Evolutionary conservation across 2,329 filamentous ascomycete genomes (phyloP).

Genomic region (Talaromyces sp.): DNA sequence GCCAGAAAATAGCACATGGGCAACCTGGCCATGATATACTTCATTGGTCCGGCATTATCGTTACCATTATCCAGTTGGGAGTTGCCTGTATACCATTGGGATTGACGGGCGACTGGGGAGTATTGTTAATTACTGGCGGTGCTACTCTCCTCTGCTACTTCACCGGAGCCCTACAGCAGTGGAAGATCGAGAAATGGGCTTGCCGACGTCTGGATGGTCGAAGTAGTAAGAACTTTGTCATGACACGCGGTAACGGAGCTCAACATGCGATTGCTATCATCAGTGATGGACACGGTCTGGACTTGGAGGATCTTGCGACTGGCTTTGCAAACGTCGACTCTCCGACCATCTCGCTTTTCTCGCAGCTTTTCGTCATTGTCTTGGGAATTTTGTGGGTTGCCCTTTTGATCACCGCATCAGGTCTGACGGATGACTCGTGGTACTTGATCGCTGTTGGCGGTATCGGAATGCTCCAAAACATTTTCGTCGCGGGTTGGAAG

Average conservation of each 20-base stretch:
- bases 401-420: constrained; percentile 41
- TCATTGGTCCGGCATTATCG: constrained; percentile 25
- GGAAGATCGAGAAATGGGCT: constrained; percentile 45
- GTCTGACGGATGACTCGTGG: constrained; percentile 39
- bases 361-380: constrained; percentile 23
- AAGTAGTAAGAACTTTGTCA: constrained; percentile 28
- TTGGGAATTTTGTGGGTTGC: constrained; percentile 39
- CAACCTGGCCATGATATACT: constrained; percentile 24
- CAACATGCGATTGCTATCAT: constrained; percentile 41
- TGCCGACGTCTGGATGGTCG: constrained; percentile 28
- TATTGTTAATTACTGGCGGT: constrained; percentile 39
- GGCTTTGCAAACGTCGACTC: constrained; percentile 22
- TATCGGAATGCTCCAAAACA: constrained; percentile 43
- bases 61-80: constrained; percentile 28
- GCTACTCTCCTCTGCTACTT: constrained; percentile 39
- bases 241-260: constrained; percentile 43
- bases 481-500: constrained; percentile 32
- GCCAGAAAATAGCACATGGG: constrained; percentile 1
- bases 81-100: constrained; percentile 36
- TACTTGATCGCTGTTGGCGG: constrained; percentile 41
- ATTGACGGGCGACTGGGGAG: constrained; percentile 36
- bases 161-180: constrained; percentile 40
- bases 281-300: constrained; percentile 32
- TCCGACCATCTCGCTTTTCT: constrained; percentile 17
- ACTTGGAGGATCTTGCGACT: constrained; percentile 44